A percentile compares a stretch with the other conserved stretches of the same genome.
Evolutionary conservation across 345 rosid species (phyloP).

Genomic region (Tarenaya hassleriana): DNA sequence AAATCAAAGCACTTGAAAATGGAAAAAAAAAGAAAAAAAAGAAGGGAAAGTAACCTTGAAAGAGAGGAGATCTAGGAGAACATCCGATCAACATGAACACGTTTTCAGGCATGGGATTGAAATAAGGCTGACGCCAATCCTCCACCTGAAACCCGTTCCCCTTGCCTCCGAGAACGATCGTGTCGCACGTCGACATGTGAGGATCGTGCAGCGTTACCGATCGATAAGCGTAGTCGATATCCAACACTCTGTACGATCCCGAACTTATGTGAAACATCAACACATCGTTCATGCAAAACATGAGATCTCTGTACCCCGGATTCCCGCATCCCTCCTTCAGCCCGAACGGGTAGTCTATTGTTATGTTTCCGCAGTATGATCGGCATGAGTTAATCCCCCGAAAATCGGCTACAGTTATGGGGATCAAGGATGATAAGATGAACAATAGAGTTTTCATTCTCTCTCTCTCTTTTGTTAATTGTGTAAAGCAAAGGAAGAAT

Average conservation of each 20-base stretch:
- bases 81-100: conserved; percentile 88
- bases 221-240: conserved; percentile 73
- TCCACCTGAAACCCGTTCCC: conserved; percentile 86
- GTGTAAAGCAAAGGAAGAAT: conserved; percentile 10
- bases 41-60: conserved; percentile 35
- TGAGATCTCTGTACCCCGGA: conserved; percentile 73
- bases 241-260: conserved; percentile 75
- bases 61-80: conserved; percentile 67
- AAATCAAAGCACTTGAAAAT: not conserved
- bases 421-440: conserved; percentile 9
- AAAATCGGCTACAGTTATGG: conserved; percentile 17
- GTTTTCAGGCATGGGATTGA: conserved; percentile 62
- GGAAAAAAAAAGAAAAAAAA: not conserved
- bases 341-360: conserved; percentile 73
- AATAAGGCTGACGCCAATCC: conserved; percentile 65
- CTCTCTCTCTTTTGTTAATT: not conserved
- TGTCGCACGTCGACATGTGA: conserved; percentile 67
- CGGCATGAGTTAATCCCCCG: conserved; percentile 35
- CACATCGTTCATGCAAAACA: conserved; percentile 76
- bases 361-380: conserved; percentile 79
- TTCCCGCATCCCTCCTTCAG: conserved; percentile 79
- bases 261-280: conserved; percentile 82
- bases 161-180: conserved; percentile 57
- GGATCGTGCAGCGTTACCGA: conserved; percentile 78
- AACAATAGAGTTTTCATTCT: conserved; percentile 21